Evolutionary conservation across 148 eudicot genomes (phyloP), one percentile per base, ranked within the genome.

Genomic region (Amaranthus cruentus): DNA sequence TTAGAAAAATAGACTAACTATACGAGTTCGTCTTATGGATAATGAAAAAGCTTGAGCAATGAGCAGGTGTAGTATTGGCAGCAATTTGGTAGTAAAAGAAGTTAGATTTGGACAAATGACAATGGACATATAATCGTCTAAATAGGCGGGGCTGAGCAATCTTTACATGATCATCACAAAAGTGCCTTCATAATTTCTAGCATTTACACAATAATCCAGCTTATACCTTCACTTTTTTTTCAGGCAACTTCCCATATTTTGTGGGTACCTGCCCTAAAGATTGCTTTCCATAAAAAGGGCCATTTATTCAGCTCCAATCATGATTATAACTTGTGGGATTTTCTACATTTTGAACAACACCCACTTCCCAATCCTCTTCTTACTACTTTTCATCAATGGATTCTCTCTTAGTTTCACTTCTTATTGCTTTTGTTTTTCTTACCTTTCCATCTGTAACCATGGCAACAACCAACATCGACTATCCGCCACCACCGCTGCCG

Each of bases 261-360:
- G 6, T 15, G 73, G 57, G 38, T 43, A 55, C 50, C 50, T 64
- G 56, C 69, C 57, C 62, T 56, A 75, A 79, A 79, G 82, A 79
- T 74, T 75, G 82, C 58, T 75, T 53, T 55, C 74, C 69, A 51
- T 50, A 46, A 75, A 70, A 48, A 49, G 65, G 49, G 75, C 68
- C 82, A 53, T 50, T 12, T 4, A 62, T 61, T 28, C 55, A 73
- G 76, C 47, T 57, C 14, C 62, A 52, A 54, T 74, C 62, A 43
- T 79, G 75, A 65, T 79, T 79, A 75, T 28, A 75, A 70, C 55
- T 70, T 66, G n/a, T 70, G 49, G 38, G 66, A 15, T 47, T 57
- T 64, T 28, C 47, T 7, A 58, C 18, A 70, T 43, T 48, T 68
- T 57, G 67, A 75, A 48, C 42, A 6, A 50, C 51, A 38, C 3